Evolutionary conservation across 139 green algal genomes (phyloP), one percentile per base, ranked within the genome.

Genomic region (Pseudopediastrum boryanum): DNA sequence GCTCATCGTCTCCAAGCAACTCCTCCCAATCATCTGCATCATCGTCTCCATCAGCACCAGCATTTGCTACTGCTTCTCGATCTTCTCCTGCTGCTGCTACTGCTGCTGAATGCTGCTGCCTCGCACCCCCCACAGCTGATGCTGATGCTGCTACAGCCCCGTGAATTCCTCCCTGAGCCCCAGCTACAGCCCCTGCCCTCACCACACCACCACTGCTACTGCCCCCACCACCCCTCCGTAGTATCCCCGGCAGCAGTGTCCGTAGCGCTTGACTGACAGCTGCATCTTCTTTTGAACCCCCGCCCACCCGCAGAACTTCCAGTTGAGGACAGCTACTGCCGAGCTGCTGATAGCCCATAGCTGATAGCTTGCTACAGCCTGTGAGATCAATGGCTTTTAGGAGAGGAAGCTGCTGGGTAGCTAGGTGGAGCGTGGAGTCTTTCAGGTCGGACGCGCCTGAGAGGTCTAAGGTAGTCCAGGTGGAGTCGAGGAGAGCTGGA

Each of bases 281-380:
- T 70, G 39, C 44, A 50, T 21, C n/a, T 6, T 9, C 21, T 19
- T 21, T n/a, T 43, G 54, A n/a, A n/a, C n/a, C n/a, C n/a, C 71
- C 71, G 5, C 71, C 54, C 4, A 78, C 41, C 5, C 71, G 38
- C 9, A 78, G 31, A 13, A 78, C 23, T 33, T 39, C 31, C n/a
- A 78, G 41, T 3, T 7, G 10, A 0, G 71, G 71, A 54, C 71
- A 78, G 2, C 54, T 56, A 27, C 25, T 16, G 2, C 54, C 71
- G 21, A 78, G 61, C 71, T 78, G 71, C 51, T 35, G 48, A 54
- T 56, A 78, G 27, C 52, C 54, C n/a, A 54, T 42, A 0, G 71
- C 54, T 35, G 54, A 41, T 0, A 70, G 23, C 10, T n/a, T 39
- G 19, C 58, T 41, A 56, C 36, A 78, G 2, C 71, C 71, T 78